These are phyloP conservation scores for Quercus glauca DNA, from an alignment of 306 rosid genomes.

Conservation along the genomic window DNA sequence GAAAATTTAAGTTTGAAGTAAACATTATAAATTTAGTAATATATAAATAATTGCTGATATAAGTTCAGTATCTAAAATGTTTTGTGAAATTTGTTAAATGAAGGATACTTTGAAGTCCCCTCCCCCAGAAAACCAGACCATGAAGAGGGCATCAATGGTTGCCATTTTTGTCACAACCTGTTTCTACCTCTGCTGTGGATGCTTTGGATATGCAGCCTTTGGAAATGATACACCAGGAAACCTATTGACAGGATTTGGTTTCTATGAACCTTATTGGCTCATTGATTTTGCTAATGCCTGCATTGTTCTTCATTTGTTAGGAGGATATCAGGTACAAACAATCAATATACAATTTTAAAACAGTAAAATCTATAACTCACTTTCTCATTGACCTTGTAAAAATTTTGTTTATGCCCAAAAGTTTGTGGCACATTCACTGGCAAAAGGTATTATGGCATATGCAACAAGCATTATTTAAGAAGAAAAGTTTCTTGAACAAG, in stretches of 20 bases:
- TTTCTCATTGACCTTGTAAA: no score
- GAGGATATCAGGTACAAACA: slow-evolving; percentile 84
- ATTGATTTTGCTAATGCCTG: slow-evolving; percentile 84
- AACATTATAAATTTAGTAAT: not conserved
- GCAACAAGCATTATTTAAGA: no score
- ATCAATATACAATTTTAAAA: not conserved
- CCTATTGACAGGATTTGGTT: slow-evolving; percentile 79
- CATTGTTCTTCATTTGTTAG: slow-evolving; percentile 72
- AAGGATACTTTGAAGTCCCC: slow-evolving; percentile 84
- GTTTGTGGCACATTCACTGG: no score
- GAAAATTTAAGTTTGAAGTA: no score
- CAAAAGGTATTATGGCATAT: no score
- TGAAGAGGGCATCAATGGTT: slow-evolving; percentile 70
- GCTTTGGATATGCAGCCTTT: slow-evolving; percentile 91
- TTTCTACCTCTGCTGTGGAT: slow-evolving; percentile 82
- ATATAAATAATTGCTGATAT: not conserved
- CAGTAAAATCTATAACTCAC: no score
- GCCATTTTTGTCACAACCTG: slow-evolving; percentile 60
- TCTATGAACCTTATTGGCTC: slow-evolving; percentile 85
- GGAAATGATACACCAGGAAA: slow-evolving; percentile 80
- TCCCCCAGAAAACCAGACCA: slow-evolving; percentile 75
- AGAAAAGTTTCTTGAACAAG: no score
- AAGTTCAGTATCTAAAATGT: not conserved
- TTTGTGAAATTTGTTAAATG: slow-evolving; percentile 16
- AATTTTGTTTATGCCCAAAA: no score